phyloP scores from a whole-genome alignment of 441 rosid genomes.

The Erodium texanum region DNA sequence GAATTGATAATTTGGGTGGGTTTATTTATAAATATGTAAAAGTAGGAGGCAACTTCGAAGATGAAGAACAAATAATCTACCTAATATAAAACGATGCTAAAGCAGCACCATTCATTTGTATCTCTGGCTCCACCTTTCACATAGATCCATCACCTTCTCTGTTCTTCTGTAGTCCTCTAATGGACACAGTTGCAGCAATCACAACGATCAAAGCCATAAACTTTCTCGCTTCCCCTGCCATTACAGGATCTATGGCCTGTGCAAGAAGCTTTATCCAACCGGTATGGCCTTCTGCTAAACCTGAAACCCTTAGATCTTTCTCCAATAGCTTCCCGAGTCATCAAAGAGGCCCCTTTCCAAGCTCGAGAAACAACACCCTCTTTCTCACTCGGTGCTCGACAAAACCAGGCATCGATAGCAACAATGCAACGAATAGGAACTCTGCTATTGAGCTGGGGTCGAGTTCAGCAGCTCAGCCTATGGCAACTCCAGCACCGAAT shows the following conservation, averaged over 20 bases:
- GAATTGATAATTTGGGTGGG: no score
- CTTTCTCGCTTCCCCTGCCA: slow-evolving; percentile 6
- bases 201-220: slow-evolving; percentile 8
- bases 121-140: not conserved
- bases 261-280: slow-evolving; percentile 6
- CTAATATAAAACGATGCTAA: slow-evolving; percentile 5
- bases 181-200: slow-evolving; percentile 11
- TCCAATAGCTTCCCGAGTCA: no score
- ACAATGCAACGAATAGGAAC: slow-evolving; percentile 18
- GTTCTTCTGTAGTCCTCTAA: slow-evolving; percentile 7
- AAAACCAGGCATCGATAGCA: slow-evolving; percentile 22
- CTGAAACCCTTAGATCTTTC: not conserved
- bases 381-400: slow-evolving; percentile 16
- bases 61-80: not conserved
- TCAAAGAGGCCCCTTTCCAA: not conserved
- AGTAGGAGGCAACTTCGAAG: not conserved
- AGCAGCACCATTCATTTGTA: slow-evolving; percentile 7
- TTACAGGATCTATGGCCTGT: slow-evolving; percentile 1
- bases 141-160: no score
- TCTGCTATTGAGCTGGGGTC: slow-evolving; percentile 14
- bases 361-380: not conserved
- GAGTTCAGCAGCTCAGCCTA: slow-evolving; percentile 4
- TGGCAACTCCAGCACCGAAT: slow-evolving; percentile 13
- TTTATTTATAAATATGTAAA: slow-evolving; percentile 2
- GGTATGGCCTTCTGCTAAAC: slow-evolving; percentile 13